Conservation (phyloP, 2,329 filamentous ascomycete genomes). For the Beauveria caledonica region DNA sequence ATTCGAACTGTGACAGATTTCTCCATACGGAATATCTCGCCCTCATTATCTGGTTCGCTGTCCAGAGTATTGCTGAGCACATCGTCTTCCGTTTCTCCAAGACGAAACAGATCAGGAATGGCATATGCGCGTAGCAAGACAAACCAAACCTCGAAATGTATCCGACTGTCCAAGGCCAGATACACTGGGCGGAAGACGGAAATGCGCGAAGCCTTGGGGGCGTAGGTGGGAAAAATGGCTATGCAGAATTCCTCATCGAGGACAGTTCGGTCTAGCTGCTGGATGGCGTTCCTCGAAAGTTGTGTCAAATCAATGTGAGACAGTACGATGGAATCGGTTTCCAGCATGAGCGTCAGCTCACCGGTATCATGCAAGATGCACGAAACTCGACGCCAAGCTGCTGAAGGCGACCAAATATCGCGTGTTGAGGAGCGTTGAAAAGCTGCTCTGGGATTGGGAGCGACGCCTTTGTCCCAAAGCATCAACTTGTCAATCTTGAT, state of each 20-base stretch:
- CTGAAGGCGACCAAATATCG: slow-evolving; percentile 44
- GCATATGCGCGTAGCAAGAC: slow-evolving; percentile 86
- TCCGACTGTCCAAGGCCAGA: slow-evolving; percentile 73
- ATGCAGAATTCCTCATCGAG: slow-evolving; percentile 90
- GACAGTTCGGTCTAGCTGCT: slow-evolving; percentile 83
- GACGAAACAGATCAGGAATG: slow-evolving; percentile 79
- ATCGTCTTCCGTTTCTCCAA: slow-evolving; percentile 36
- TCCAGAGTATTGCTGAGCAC: slow-evolving; percentile 34
- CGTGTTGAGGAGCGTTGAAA: slow-evolving; percentile 49
- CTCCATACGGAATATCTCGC: slow-evolving; percentile 53
- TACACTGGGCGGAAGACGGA: slow-evolving; percentile 83
- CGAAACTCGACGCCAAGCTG: slow-evolving; percentile 77
- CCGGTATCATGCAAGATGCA: slow-evolving; percentile 94
- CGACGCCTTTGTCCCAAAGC: slow-evolving; percentile 74
- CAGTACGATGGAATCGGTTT: slow-evolving; percentile 72
- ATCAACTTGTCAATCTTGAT: slow-evolving; percentile 93
- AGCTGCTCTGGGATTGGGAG: slow-evolving; percentile 46
- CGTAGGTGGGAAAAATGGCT: slow-evolving; percentile 90
- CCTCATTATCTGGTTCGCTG: slow-evolving; percentile 30
- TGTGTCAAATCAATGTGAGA: slow-evolving; percentile 82
- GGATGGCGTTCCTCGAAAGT: slow-evolving; percentile 80
- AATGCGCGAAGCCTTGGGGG: slow-evolving; percentile 61
- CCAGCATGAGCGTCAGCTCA: slow-evolving; percentile 82
- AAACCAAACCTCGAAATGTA: slow-evolving; percentile 97
- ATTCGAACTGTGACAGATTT: slow-evolving; percentile 51